phyloP scores from a whole-genome alignment of 306 rosid species.

The Sechiopsis laciniata region DNA sequence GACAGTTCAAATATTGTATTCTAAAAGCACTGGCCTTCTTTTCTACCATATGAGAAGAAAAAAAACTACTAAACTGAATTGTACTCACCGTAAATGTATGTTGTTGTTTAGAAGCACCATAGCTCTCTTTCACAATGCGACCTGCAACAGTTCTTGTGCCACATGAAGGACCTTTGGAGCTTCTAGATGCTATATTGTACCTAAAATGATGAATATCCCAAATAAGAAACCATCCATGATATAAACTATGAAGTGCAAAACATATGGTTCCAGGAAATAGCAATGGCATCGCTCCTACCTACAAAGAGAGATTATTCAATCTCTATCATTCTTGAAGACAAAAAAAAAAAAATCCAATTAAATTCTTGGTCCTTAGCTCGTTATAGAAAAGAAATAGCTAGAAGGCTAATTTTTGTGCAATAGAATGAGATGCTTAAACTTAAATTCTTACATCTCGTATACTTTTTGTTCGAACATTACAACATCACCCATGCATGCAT shows the following conservation, averaged over 20 bases:
- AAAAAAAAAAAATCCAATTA: too few species aligned
- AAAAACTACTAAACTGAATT: conserved; percentile 8
- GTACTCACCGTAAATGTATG: conserved; percentile 83
- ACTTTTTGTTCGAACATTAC: conserved; percentile 89
- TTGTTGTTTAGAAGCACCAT: conserved; percentile 84
- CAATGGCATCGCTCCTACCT: too few species aligned
- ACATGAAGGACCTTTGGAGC: conserved; percentile 18
- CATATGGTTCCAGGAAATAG: not conserved
- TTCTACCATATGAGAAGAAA: not conserved
- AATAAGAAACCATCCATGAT: not conserved
- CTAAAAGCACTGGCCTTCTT: not conserved
- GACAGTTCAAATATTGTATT: not conserved
- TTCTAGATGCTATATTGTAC: too few species aligned
- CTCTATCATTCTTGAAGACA: not conserved
- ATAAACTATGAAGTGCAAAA: not conserved
- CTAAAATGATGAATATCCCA: conserved; percentile 22
- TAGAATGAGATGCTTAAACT: not conserved
- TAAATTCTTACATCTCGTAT: conserved; percentile 62
- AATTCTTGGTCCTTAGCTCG: not conserved
- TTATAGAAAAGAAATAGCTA: conserved; percentile 1
- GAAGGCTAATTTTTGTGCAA: not conserved
- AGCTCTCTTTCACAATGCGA: conserved; percentile 55
- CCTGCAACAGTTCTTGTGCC: conserved; percentile 78
- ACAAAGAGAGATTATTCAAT: not conserved
- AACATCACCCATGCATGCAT: conserved; percentile 86